Percentiles rank a stretch among this genome's conserved stretches.
Conservation (phyloP, 2,329 filamentous ascomycete genomes). For the Cucurbitaria berberidis region DNA sequence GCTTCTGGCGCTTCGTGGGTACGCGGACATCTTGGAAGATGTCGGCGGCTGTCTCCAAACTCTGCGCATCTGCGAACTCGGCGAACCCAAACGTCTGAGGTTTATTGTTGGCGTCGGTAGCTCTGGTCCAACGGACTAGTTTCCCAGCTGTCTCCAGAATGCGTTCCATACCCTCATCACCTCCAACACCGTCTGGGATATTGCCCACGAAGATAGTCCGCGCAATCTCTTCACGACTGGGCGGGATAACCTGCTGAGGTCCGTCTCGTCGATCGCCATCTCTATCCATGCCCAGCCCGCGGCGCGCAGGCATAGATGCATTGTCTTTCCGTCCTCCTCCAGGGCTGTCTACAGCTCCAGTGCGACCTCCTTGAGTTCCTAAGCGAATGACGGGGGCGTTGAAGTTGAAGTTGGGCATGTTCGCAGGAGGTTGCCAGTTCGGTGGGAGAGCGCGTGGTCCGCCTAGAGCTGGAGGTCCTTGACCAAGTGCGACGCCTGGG, state of each 20-base stretch:
- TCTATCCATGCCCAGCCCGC: slow-evolving; percentile 65
- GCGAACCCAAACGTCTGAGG: slow-evolving; percentile 91
- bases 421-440: slow-evolving; percentile 86
- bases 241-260: slow-evolving; percentile 75
- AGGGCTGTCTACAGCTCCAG: slow-evolving; percentile 52
- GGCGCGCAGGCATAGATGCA: slow-evolving; percentile 47
- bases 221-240: slow-evolving; percentile 87
- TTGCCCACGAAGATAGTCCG: slow-evolving; percentile 89
- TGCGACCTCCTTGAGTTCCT: slow-evolving; percentile 75
- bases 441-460: slow-evolving; percentile 80
- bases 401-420: slow-evolving; percentile 98
- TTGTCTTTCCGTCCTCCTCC: slow-evolving; percentile 57
- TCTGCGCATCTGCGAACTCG: slow-evolving; percentile 90
- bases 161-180: slow-evolving; percentile 78
- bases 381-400: slow-evolving; percentile 94
- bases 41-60: slow-evolving; percentile 82
- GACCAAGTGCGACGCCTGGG: slow-evolving; percentile 78
- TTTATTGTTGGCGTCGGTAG: slow-evolving; percentile 78
- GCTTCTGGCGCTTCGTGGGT: slow-evolving; percentile 75
- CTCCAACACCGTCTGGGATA: slow-evolving; percentile 77
- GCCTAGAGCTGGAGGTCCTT: slow-evolving; percentile 75
- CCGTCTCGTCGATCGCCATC: slow-evolving; percentile 68
- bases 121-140: slow-evolving; percentile 84
- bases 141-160: slow-evolving; percentile 79
- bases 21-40: slow-evolving; percentile 82